Evolutionary conservation across 2,329 filamentous ascomycete species (phyloP).

Genomic region (Pseudovirgaria hyperparasitica): DNA sequence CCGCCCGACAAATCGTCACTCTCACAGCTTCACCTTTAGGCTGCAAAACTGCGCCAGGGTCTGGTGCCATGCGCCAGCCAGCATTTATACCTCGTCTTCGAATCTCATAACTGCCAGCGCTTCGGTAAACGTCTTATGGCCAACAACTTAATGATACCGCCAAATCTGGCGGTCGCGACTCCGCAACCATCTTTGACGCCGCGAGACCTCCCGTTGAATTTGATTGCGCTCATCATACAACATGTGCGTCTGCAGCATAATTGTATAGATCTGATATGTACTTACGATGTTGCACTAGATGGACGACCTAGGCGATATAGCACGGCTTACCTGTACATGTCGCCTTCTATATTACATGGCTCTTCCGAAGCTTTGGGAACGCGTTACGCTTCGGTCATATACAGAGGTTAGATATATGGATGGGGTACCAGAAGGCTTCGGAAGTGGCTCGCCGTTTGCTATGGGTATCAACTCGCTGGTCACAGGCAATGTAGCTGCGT

Average conservation of each 20-base stretch:
- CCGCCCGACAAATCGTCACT: too few species aligned
- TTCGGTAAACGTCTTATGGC: too few species aligned
- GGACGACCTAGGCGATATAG: slow-evolving; percentile 45
- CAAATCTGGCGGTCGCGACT: too few species aligned
- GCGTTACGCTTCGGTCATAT: slow-evolving; percentile 44
- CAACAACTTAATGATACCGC: too few species aligned
- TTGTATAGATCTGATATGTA: not conserved
- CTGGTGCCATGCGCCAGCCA: too few species aligned
- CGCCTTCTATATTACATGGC: slow-evolving; percentile 53
- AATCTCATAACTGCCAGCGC: too few species aligned
- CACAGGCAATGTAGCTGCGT: slow-evolving; percentile 38
- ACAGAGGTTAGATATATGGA: slow-evolving; percentile 44
- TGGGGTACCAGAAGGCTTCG: slow-evolving; percentile 46
- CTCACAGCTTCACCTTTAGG: too few species aligned
- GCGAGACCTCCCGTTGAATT: slow-evolving; percentile 42
- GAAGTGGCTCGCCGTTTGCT: slow-evolving; percentile 49
- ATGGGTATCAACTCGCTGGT: slow-evolving; percentile 52
- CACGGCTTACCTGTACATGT: slow-evolving; percentile 46
- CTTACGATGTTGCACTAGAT: slow-evolving; percentile 27
- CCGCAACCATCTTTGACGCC: too few species aligned
- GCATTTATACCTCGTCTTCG: too few species aligned
- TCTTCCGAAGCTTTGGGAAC: slow-evolving; percentile 46
- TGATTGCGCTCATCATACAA: slow-evolving; percentile 44
- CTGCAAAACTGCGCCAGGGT: too few species aligned
- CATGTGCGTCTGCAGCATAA: slow-evolving; percentile 29